Conservation (phyloP, 2,329 filamentous ascomycete species). For the Neofusicoccum parvum region DNA sequence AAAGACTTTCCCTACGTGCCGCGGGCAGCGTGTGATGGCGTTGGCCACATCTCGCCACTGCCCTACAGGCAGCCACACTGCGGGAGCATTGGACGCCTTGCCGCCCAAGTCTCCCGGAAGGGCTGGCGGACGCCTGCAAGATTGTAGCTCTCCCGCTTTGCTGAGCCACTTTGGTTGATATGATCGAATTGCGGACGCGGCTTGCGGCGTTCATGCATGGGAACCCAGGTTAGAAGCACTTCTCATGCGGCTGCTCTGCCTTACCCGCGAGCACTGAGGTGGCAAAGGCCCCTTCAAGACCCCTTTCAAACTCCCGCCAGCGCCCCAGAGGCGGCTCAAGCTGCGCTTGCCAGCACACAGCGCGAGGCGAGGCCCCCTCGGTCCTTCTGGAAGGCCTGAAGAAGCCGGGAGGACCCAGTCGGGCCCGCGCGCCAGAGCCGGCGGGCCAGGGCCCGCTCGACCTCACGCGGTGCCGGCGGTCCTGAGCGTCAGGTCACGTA, state of each 20-base stretch:
- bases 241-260: slow-evolving; percentile 17
- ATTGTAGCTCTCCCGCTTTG: slow-evolving; percentile 16
- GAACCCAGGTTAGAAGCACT: slow-evolving; percentile 15
- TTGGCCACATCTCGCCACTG: slow-evolving; percentile 7
- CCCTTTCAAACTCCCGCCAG: slow-evolving; percentile 16
- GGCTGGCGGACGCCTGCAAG: slow-evolving; percentile 12
- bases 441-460: not conserved
- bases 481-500: slow-evolving; percentile 13
- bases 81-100: slow-evolving; percentile 16
- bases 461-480: slow-evolving; percentile 7
- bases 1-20: not conserved
- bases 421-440: slow-evolving; percentile 1
- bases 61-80: not conserved
- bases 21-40: slow-evolving; percentile 8
- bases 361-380: slow-evolving; percentile 21
- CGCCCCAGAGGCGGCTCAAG: slow-evolving; percentile 11
- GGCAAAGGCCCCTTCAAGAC: slow-evolving; percentile 20
- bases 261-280: slow-evolving; percentile 20
- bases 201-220: slow-evolving; percentile 17
- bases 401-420: slow-evolving; percentile 21
- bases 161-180: slow-evolving; percentile 15
- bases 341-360: slow-evolving; percentile 21
- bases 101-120: slow-evolving; percentile 6
- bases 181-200: slow-evolving; percentile 16
- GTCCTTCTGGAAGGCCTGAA: slow-evolving; percentile 18